Base-by-base conservation (phyloP, 2,329 filamentous ascomycete species). In the Colletotrichum falcatum region DNA sequence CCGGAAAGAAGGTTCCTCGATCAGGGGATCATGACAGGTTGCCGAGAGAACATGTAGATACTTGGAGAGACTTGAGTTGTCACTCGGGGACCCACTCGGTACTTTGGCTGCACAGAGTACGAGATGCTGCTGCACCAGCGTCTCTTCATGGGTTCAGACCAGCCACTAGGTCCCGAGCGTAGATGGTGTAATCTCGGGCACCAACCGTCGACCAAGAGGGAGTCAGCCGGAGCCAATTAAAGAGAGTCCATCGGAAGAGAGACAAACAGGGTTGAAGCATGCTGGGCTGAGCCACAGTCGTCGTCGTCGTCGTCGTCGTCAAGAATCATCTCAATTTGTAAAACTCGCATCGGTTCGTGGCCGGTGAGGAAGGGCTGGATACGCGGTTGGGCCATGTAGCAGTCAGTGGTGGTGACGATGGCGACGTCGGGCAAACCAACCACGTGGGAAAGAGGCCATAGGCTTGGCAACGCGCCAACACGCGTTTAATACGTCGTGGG, bases 91-190 rank as follows among this genome's bases (percentile, higher is more conserved):
- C 62, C 53, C 35, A 5, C 23, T 18, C 49, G 28, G 66, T 69
- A 55, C 39, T 42, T 44, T 53, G 44, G 33, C 18, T 30, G 39
- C n/a, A n/a, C n/a, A n/a, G n/a, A n/a, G n/a, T 48, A 23, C 46
- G 49, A 69, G 54, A 65, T 65, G 61, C 61, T 60, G 48, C 48
- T 51, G n/a, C n/a, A n/a, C n/a, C 53, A 53, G 48, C 61, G 53
- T 23, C 37, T 42, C 54, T 46, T 53, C 35, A 33, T 26, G 44
- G 30, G 54, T 44, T 61, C 55, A 48, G 54, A 33, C 66, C 61
- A 54, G 28, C 14, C 44, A n/a, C 48, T 26, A 61, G 42, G 33
- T 20, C 48, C 37, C 61, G 42, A 60, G 46, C 48, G 65, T 54
- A n/a, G n/a, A n/a, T n/a, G 28, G 33, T 48, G 48, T 54, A 65